phyloP scores from a whole-genome alignment of 1,284 basidiomycete genomes.

The Ceraceosorus bombacis region DNA sequence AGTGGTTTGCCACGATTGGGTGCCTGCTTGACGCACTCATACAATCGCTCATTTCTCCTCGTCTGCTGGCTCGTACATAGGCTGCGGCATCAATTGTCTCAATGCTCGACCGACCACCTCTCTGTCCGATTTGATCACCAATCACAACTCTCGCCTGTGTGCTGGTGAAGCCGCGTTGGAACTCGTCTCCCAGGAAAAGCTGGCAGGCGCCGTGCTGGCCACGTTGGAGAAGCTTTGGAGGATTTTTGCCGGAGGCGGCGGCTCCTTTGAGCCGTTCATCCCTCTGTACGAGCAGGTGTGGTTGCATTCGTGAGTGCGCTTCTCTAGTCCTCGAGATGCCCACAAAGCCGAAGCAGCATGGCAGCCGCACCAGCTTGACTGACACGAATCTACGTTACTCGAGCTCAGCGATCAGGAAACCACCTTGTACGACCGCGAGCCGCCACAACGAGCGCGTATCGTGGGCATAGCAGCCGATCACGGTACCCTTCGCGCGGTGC shows the following conservation, averaged over 20 bases:
- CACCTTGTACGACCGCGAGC: conserved; percentile 67
- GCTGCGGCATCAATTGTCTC: conserved; percentile 81
- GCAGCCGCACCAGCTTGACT: neutral
- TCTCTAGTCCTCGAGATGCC: neutral
- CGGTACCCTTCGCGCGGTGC: conserved; percentile 75
- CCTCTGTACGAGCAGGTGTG: conserved; percentile 64
- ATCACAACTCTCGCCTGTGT: conserved; percentile 28
- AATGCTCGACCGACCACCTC: conserved; percentile 78
- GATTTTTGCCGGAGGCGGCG: conserved; percentile 57
- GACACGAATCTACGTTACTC: conserved; percentile 5
- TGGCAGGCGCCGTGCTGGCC: conserved; percentile 68
- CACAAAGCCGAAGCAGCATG: neutral
- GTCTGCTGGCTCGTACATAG: conserved; percentile 39
- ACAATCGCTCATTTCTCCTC: neutral
- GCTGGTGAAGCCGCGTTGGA: conserved; percentile 24
- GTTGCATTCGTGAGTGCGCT: conserved; percentile 72
- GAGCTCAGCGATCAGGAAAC: conserved; percentile 68
- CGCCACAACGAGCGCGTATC: conserved; percentile 67
- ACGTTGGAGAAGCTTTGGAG: conserved; percentile 73
- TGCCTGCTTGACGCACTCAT: neutral
- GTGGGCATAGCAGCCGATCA: conserved; percentile 77
- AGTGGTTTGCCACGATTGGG: neutral
- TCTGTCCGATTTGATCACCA: conserved; percentile 60
- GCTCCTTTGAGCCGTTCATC: conserved; percentile 38
- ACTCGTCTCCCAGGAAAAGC: conserved; percentile 63